Conservation (phyloP, 495 filamentous ascomycete species). For the Aspergillus steynii region DNA sequence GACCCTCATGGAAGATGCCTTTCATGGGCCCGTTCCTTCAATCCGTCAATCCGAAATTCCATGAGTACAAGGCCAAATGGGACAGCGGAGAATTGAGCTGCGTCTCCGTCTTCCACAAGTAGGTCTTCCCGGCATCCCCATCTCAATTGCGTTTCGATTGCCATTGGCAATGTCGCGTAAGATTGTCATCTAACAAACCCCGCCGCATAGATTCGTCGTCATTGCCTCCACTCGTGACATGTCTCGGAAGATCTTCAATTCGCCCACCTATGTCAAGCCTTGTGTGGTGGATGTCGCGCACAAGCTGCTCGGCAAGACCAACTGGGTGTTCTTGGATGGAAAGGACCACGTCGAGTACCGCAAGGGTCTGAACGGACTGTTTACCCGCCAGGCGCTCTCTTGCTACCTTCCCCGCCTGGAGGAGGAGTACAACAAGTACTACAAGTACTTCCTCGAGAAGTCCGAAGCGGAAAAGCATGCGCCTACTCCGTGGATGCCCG, state of each 20-base stretch:
- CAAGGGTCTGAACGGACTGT: constrained; percentile 92
- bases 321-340: constrained; percentile 98
- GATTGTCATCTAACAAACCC: constrained; percentile 11
- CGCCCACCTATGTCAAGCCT: constrained; percentile 87
- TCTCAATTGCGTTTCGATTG: background rate
- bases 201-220: constrained; percentile 77
- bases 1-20: constrained; percentile 81
- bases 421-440: constrained; percentile 87
- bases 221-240: constrained; percentile 95
- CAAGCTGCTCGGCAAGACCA: constrained; percentile 87
- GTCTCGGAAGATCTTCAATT: constrained; percentile 97
- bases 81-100: constrained; percentile 86
- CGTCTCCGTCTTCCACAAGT: constrained; percentile 99
- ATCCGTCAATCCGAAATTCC: constrained; percentile 89
- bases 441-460: constrained; percentile 71
- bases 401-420: constrained; percentile 90
- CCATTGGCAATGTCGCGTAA: background rate
- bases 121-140: constrained; percentile 31
- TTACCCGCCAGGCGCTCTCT: constrained; percentile 87
- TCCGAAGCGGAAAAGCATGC: constrained; percentile 66
- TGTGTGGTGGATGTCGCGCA: constrained; percentile 95
- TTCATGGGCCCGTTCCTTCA: constrained; percentile 96
- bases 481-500: constrained; percentile 83
- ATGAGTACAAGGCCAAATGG: constrained; percentile 91
- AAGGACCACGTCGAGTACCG: constrained; percentile 95